Percentiles rank a stretch among this genome's conserved stretches.
Evolutionary conservation across 2,329 filamentous ascomycete species (phyloP).

Genomic region (Penicillium sp.): DNA sequence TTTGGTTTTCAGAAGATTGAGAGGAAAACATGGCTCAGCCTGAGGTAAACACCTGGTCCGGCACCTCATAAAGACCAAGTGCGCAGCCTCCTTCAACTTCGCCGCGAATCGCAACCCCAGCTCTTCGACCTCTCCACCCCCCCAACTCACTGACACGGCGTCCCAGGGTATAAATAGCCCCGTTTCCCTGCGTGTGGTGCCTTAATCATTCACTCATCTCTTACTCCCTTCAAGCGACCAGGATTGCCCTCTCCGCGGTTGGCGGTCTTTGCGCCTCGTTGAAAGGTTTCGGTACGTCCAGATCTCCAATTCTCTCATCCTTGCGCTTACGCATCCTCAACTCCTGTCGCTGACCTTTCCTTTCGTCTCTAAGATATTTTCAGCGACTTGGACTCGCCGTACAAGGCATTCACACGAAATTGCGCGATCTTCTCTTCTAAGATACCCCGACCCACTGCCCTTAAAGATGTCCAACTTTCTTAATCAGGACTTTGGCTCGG

Average conservation of each 20-base stretch:
- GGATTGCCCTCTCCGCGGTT: not conserved
- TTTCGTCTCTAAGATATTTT: not conserved
- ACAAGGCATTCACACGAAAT: not conserved
- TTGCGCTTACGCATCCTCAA: not conserved
- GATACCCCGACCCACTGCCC: not conserved
- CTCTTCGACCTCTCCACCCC: constrained; percentile 2
- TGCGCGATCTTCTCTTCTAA: not conserved
- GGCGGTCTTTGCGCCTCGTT: constrained; percentile 6
- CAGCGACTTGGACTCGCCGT: not conserved
- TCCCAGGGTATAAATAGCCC: constrained; percentile 6
- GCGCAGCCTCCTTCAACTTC: constrained; percentile 15
- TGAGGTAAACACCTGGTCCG: constrained; percentile 1
- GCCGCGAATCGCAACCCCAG: constrained; percentile 8
- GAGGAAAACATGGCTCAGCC: not conserved
- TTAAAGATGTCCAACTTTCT: constrained; percentile 46
- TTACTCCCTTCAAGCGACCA: not conserved
- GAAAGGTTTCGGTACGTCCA: constrained; percentile 4
- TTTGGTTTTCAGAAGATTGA: not conserved
- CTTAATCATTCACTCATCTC: not conserved
- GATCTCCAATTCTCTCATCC: constrained; percentile 5
- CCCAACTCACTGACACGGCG: constrained; percentile 9
- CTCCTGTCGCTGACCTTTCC: not conserved
- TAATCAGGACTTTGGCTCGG: constrained; percentile 54
- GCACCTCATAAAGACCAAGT: constrained; percentile 6
- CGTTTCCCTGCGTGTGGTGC: not conserved